These are phyloP conservation scores for Akanthomyces lecanii DNA, from an alignment of 2,329 filamentous ascomycete genomes.

Conservation along the genomic window DNA sequence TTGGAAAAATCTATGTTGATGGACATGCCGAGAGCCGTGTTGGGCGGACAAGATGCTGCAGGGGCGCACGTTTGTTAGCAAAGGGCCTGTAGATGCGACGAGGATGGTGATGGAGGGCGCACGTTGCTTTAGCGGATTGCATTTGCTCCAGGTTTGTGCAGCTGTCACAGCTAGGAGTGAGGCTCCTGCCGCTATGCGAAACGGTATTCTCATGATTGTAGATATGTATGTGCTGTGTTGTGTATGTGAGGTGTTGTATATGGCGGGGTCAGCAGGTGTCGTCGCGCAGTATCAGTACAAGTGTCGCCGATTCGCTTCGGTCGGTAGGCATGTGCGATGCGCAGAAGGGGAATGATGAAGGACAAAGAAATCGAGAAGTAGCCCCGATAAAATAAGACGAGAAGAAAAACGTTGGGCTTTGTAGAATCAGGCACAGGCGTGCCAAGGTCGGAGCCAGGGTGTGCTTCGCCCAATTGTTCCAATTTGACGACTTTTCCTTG, in stretches of 20 bases:
- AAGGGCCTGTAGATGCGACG: background rate
- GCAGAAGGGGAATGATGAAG: background rate
- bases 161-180: background rate
- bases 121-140: constrained; percentile 16
- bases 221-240: background rate
- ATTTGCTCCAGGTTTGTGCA: constrained; percentile 18
- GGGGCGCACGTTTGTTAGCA: background rate
- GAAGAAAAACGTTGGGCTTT: background rate
- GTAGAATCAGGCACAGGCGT: background rate
- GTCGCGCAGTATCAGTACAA: too few relatives aligned
- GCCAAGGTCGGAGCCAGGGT: constrained; percentile 7
- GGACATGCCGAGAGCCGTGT: constrained; percentile 79
- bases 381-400: background rate
- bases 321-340: background rate
- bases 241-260: background rate
- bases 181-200: constrained; percentile 14
- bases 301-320: too few relatives aligned
- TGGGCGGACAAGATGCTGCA: constrained; percentile 60
- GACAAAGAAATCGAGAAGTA: background rate
- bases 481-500: constrained; percentile 1
- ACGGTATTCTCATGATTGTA: constrained; percentile 13
- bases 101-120: background rate
- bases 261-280: background rate
- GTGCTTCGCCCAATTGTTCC: background rate
- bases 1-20: constrained; percentile 79